Percentiles rank a stretch among this genome's conserved stretches.
phyloP scores from a whole-genome alignment of 305 asterid genomes.

The Solanum hybrid region DNA sequence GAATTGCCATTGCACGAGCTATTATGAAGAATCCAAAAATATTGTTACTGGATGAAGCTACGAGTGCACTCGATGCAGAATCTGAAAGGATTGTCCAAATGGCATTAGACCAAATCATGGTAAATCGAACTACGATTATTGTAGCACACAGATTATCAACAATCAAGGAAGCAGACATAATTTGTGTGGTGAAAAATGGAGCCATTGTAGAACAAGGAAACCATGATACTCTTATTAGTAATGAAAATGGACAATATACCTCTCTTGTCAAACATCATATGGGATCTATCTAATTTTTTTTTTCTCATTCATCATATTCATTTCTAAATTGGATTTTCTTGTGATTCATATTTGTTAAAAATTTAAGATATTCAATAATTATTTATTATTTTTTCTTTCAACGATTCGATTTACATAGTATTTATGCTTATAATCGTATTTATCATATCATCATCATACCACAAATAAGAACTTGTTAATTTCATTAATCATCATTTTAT shows the following conservation, averaged over 20 bases:
- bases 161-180: background rate
- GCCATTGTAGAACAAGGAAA: background rate
- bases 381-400: background rate
- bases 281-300: background rate
- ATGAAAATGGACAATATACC: background rate
- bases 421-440: background rate
- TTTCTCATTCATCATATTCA: background rate
- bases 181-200: background rate
- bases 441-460: background rate
- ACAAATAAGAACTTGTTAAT: background rate
- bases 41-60: background rate
- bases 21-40: background rate
- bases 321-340: too few relatives aligned
- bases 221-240: background rate
- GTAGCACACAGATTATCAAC: background rate
- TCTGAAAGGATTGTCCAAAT: background rate
- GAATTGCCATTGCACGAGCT: background rate
- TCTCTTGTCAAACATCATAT: background rate
- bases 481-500: background rate
- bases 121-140: background rate
- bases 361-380: background rate
- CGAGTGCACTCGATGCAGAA: background rate
- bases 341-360: background rate
- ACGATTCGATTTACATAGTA: background rate
- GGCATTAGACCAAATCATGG: background rate